Base-by-base conservation (phyloP, 176 grass and related monocot genomes). In the Pharus latifolius region DNA sequence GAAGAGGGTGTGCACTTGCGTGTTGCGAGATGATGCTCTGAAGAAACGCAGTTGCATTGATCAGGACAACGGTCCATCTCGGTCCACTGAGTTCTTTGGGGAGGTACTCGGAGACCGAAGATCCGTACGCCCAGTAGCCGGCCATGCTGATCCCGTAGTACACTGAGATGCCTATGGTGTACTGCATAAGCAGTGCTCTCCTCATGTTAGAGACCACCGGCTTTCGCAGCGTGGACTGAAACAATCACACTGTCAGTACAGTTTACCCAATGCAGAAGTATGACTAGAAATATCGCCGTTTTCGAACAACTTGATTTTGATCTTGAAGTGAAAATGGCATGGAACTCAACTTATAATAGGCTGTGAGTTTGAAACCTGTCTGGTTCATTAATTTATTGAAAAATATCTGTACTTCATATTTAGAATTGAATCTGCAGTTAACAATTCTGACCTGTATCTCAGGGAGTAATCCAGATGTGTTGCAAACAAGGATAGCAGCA, bases 51-150 rank as follows among this genome's bases (percentile, higher is more conserved):
- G 91, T 49, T 31, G 56, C 63, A 77, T 96, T 96, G 70, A 96
- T 91, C 65, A 88, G 70, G n/a, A 91, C 82, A 45, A 69, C 71
- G 2, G 75, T 84, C 91, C 91, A 96, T 45, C 71, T 59, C 1
- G 91, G 91, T 1, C 88, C 84, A 10, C 81, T 79, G 57, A 96
- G 59, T 70, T 96, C 45, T 60, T 80, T 41, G 2, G 91, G 88
- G 24, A 96, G 91, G 79, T 91, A 91, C 54, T 91, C 85, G 0
- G 92, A 91, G 26, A 83, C 82, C 24, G 92, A 15, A 17, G 92
- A 74, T 20, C 92, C 88, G 70, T 96, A 96, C 5, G 88, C 92
- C 92, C 92, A 96, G 76, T 96, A 96, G 19, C 92, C 92, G 14
- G 79, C 88, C 32, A 88, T 84, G 82, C 84, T 96, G 63, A 96